These are phyloP conservation scores for Rutstroemia sp. DNA, from an alignment of 2,329 filamentous ascomycete species.

Conservation along the genomic window DNA sequence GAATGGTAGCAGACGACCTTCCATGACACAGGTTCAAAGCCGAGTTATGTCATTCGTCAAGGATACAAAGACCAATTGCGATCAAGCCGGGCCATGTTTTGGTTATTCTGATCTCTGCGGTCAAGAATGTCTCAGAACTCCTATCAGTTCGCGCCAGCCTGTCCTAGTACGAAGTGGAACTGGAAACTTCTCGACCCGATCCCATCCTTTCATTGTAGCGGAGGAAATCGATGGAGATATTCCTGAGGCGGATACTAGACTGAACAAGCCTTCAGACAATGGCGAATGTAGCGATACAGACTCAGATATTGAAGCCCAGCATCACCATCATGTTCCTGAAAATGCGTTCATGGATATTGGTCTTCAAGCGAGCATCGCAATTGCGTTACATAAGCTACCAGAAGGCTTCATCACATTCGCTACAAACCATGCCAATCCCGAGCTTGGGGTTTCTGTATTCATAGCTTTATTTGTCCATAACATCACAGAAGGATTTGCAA, in stretches of 20 bases:
- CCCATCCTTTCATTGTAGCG: conserved; percentile 2
- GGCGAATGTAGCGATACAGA: conserved; percentile 12
- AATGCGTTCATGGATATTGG: conserved; percentile 93
- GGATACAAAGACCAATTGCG: conserved; percentile 56
- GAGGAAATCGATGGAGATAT: conserved; percentile 1
- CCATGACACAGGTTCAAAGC: conserved; percentile 46
- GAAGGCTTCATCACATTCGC: conserved; percentile 87
- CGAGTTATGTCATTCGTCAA: conserved; percentile 58
- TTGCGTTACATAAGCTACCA: conserved; percentile 92
- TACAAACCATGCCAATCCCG: conserved; percentile 90
- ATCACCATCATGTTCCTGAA: conserved; percentile 91
- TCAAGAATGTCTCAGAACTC: conserved; percentile 50
- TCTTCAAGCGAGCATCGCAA: conserved; percentile 92
- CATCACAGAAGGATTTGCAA: conserved; percentile 92
- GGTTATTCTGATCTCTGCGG: conserved; percentile 60
- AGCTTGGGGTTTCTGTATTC: conserved; percentile 85
- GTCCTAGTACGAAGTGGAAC: conserved; percentile 12
- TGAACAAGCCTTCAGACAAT: conserved; percentile 9
- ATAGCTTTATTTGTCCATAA: conserved; percentile 96
- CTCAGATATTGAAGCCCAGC: conserved; percentile 32
- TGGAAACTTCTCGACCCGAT: conserved; percentile 9
- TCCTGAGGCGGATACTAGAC: background rate
- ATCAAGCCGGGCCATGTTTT: conserved; percentile 52
- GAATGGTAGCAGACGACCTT: conserved; percentile 36
- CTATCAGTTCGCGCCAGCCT: conserved; percentile 6